phyloP scores from a whole-genome alignment of 768 basidiomycete genomes.

The Pleurotus tuber-regium region DNA sequence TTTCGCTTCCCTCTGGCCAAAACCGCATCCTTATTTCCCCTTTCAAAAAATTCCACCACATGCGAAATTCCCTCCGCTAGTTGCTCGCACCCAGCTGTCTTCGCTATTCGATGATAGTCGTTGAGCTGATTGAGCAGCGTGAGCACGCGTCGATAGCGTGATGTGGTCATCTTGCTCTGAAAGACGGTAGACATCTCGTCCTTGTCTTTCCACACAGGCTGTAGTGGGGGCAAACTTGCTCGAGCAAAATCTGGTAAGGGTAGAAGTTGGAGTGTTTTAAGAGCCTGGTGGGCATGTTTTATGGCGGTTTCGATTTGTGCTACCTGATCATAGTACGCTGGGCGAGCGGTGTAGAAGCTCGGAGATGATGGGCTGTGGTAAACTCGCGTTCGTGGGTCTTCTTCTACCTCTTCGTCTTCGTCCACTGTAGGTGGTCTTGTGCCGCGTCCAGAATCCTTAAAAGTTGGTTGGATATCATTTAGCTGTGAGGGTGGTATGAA shows the following conservation, averaged over 20 bases:
- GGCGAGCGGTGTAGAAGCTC: constrained; percentile 81
- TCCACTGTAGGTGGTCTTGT: neutral
- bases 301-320: constrained; percentile 64
- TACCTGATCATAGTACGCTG: constrained; percentile 73
- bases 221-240: constrained; percentile 53
- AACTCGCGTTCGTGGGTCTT: constrained; percentile 1
- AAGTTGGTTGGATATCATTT: constrained; percentile 4
- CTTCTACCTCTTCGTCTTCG: neutral
- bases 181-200: constrained; percentile 57
- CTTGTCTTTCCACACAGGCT: constrained; percentile 68
- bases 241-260: constrained; percentile 76
- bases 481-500: constrained; percentile 14
- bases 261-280: constrained; percentile 65
- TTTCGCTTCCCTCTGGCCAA: constrained; percentile 52
- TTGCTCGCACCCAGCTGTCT: constrained; percentile 54
- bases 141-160: constrained; percentile 67
- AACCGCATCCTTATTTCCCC: constrained; percentile 52
- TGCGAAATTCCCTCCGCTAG: constrained; percentile 47
- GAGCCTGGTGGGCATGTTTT: constrained; percentile 49
- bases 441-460: neutral
- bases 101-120: constrained; percentile 57
- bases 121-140: constrained; percentile 64
- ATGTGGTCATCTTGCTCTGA: constrained; percentile 57
- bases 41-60: constrained; percentile 64
- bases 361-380: constrained; percentile 55